Evolutionary conservation across 2,329 filamentous ascomycete genomes (phyloP).

Genomic region (Boeremia exigua): DNA sequence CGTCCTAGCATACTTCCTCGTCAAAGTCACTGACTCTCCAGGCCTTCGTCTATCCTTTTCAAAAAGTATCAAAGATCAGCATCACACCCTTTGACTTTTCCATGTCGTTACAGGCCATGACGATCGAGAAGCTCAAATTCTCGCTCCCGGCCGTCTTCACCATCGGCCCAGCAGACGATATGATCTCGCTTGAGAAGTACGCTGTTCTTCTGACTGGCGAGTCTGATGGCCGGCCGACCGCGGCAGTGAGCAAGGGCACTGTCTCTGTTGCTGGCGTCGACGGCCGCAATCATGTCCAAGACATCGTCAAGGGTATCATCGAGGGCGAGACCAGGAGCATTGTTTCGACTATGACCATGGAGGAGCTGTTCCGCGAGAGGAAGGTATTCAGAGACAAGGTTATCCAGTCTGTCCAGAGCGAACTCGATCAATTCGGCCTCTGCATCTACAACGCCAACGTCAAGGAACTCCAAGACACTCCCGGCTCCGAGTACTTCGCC

Average conservation of each 20-base stretch:
- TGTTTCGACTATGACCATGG: slow-evolving; percentile 90
- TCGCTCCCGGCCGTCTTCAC: slow-evolving; percentile 84
- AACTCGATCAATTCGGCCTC: slow-evolving; percentile 74
- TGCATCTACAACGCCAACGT: slow-evolving; percentile 72
- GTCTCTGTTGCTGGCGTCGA: slow-evolving; percentile 49
- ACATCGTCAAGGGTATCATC: slow-evolving; percentile 89
- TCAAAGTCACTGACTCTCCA: slow-evolving; percentile 12
- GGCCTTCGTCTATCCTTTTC: slow-evolving; percentile 48
- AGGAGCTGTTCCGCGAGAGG: slow-evolving; percentile 82
- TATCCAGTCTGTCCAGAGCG: slow-evolving; percentile 71
- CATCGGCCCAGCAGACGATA: slow-evolving; percentile 77
- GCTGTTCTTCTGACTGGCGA: slow-evolving; percentile 77
- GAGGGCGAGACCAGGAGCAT: slow-evolving; percentile 86
- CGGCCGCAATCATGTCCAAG: slow-evolving; percentile 72
- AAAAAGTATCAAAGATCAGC: slow-evolving; percentile 54
- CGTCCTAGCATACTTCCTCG: slow-evolving; percentile 25
- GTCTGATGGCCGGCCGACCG: slow-evolving; percentile 53
- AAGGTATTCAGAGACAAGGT: slow-evolving; percentile 77
- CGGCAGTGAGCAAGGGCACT: slow-evolving; percentile 40
- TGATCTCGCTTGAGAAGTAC: slow-evolving; percentile 77
- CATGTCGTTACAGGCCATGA: slow-evolving; percentile 87
- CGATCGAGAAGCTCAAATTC: slow-evolving; percentile 85
- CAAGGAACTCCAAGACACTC: slow-evolving; percentile 85
- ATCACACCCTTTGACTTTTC: slow-evolving; percentile 82
- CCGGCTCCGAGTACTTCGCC: slow-evolving; percentile 81